Evolutionary conservation across 2,329 filamentous ascomycete species (phyloP).

Genomic region (Rhynchosporium agropyri): DNA sequence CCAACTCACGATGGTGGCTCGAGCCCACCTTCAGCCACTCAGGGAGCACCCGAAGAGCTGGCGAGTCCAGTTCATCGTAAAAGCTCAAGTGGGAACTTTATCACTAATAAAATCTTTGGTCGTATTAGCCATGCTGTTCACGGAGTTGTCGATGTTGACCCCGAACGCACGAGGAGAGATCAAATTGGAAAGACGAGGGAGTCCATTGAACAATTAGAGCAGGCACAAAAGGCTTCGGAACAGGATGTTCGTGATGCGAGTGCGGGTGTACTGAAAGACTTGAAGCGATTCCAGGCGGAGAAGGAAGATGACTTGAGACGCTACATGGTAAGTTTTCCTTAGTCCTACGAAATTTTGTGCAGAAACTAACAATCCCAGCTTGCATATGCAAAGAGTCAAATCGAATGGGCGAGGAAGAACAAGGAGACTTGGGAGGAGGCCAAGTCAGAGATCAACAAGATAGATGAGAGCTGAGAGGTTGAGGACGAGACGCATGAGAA

Average conservation of each 20-base stretch:
- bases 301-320: conserved; percentile 92
- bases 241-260: conserved; percentile 94
- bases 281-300: conserved; percentile 90
- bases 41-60: conserved; percentile 64
- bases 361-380: conserved; percentile 52
- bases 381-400: conserved; percentile 70
- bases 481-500: conserved; percentile 11
- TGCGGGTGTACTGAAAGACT: conserved; percentile 80
- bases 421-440: conserved; percentile 75
- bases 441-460: conserved; percentile 69
- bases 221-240: conserved; percentile 84
- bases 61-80: conserved; percentile 68
- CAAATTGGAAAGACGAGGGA: conserved; percentile 95
- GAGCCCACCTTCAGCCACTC: conserved; percentile 70
- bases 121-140: conserved; percentile 94
- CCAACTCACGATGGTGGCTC: conserved; percentile 78
- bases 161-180: conserved; percentile 87
- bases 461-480: conserved; percentile 49
- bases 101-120: conserved; percentile 92
- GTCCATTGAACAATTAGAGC: conserved; percentile 81
- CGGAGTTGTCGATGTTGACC: conserved; percentile 94
- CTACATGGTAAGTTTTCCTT: conserved; percentile 78
- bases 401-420: conserved; percentile 75
- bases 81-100: conserved; percentile 82
- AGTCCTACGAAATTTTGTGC: conserved; percentile 20